phyloP scores from a whole-genome alignment of 352 stramenopile species.

The Pythium sp. region DNA sequence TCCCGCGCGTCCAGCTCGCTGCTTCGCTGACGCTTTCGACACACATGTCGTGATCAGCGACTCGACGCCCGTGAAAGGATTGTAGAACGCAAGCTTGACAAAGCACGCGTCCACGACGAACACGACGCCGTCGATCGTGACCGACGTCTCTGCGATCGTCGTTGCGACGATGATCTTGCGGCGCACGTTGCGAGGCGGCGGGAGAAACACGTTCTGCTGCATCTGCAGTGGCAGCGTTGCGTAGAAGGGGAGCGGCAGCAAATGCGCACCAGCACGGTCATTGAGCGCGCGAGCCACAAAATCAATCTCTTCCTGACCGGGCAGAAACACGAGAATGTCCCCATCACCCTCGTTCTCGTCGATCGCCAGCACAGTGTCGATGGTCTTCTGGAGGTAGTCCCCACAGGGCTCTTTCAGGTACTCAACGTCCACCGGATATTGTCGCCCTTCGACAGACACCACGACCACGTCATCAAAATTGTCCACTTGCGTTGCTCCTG shows the following conservation, averaged over 20 bases:
- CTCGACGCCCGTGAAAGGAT: constrained; percentile 79
- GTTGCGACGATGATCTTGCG: constrained; percentile 89
- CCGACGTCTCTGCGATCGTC: constrained; percentile 94
- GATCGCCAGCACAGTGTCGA: constrained; percentile 70
- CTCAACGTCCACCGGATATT: constrained; percentile 92
- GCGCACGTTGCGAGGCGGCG: constrained; percentile 46
- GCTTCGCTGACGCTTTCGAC: constrained; percentile 95
- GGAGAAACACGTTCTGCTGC: constrained; percentile 92
- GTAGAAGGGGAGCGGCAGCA: constrained; percentile 87
- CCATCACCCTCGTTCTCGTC: constrained; percentile 71
- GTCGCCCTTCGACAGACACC: constrained; percentile 80
- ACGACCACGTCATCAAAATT: constrained; percentile 45
- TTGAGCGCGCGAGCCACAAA: constrained; percentile 74
- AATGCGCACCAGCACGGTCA: constrained; percentile 41
- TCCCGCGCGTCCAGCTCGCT: constrained; percentile 94
- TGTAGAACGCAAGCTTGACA: constrained; percentile 83
- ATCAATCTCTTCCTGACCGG: constrained; percentile 94
- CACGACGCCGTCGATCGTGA: constrained; percentile 97
- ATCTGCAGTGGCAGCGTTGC: constrained; percentile 90
- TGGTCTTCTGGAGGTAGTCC: constrained; percentile 71
- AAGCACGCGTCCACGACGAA: constrained; percentile 82
- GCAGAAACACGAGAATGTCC: constrained; percentile 96
- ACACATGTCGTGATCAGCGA: constrained; percentile 92
- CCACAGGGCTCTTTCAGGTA: constrained; percentile 73
- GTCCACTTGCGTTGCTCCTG: not conserved